Conservation (phyloP, 257 asterid genomes). For the Petrea volubilis region DNA sequence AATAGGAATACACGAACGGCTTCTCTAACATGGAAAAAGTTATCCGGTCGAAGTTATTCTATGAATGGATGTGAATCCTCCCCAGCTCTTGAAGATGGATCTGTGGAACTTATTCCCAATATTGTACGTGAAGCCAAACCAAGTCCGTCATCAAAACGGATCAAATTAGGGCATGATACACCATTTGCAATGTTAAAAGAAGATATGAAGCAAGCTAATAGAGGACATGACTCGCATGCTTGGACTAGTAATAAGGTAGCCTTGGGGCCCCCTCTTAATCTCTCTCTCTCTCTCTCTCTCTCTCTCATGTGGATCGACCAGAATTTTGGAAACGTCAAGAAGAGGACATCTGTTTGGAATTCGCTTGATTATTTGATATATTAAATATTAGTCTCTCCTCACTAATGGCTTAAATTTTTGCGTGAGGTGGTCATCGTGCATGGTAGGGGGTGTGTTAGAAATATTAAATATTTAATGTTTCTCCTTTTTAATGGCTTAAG, state of each 20-base stretch:
- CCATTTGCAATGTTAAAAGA: constrained; percentile 38
- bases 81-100: constrained; percentile 53
- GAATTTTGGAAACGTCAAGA: constrained; percentile 1
- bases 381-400: too few species aligned
- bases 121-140: constrained; percentile 83
- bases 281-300: not conserved
- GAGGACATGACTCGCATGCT: constrained; percentile 43
- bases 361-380: too few species aligned
- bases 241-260: constrained; percentile 56
- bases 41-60: constrained; percentile 40
- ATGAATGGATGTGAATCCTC: constrained; percentile 53
- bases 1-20: constrained; percentile 50
- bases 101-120: constrained; percentile 52
- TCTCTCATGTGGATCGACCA: not conserved
- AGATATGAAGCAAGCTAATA: constrained; percentile 39
- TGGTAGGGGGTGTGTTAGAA: too few species aligned
- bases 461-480: too few species aligned
- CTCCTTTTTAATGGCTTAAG: too few species aligned
- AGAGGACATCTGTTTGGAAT: not conserved
- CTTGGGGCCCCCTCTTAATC: constrained; percentile 5
- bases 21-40: constrained; percentile 47
- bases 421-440: too few species aligned
- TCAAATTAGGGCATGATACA: constrained; percentile 74
- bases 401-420: too few species aligned
- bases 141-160: constrained; percentile 78